Conservation (phyloP, 305 asterid species). For the Fraxinus albicans region DNA sequence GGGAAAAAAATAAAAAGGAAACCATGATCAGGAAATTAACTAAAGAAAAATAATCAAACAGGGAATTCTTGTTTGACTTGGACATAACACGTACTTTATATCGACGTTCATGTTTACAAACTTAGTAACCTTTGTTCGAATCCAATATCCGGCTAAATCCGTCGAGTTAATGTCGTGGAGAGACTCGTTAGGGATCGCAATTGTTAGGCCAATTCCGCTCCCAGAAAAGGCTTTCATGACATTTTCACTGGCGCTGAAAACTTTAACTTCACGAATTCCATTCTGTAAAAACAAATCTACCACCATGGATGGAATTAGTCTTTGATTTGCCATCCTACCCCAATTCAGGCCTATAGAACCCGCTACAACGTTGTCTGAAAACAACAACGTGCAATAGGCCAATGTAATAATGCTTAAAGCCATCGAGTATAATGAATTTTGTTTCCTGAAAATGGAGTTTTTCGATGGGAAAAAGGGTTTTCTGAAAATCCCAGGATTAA, state of each 20-base stretch:
- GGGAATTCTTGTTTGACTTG: no score
- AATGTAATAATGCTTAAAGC: background rate
- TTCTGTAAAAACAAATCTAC: constrained; percentile 52
- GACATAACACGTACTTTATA: constrained; percentile 4
- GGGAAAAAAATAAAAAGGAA: background rate
- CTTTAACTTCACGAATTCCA: constrained; percentile 27
- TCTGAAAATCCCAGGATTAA: background rate
- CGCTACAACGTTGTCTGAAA: background rate
- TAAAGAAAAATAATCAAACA: background rate
- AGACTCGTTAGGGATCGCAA: constrained; percentile 26
- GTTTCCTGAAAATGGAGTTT: background rate
- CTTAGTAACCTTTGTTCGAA: background rate
- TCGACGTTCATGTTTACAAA: background rate
- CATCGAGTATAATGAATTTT: background rate
- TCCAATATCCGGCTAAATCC: background rate
- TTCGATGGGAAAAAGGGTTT: background rate
- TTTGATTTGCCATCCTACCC: constrained; percentile 41
- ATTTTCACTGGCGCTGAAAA: constrained; percentile 27
- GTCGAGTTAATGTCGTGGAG: background rate
- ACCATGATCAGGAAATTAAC: background rate
- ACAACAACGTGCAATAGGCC: background rate
- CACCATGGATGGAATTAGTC: constrained; percentile 51
- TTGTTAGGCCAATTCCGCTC: constrained; percentile 18
- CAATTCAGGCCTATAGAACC: constrained; percentile 37
- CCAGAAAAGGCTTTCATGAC: constrained; percentile 35